phyloP scores from a whole-genome alignment of 2,329 filamentous ascomycete genomes.

The Exophiala mesophila region DNA sequence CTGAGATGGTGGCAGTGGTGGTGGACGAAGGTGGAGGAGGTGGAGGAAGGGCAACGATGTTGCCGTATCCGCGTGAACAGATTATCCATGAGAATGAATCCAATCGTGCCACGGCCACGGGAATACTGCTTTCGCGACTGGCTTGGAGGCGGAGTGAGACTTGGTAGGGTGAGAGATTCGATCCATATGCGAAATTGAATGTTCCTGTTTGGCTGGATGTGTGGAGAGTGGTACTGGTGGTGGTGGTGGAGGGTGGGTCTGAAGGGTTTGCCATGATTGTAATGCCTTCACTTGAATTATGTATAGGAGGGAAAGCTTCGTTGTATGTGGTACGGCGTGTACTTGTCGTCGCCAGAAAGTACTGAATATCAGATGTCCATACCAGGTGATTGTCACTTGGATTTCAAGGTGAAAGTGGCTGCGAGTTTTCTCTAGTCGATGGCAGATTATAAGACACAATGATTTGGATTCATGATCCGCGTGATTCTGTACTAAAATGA shows the following conservation, averaged over 20 bases:
- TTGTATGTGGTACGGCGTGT: too few species aligned
- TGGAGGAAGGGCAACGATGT: slow-evolving; percentile 30
- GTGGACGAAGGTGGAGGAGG: neutral
- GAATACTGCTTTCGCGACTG: slow-evolving; percentile 33
- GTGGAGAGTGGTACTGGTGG: slow-evolving; percentile 13
- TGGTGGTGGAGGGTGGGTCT: neutral
- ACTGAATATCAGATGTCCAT: too few species aligned
- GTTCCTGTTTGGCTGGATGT: slow-evolving; percentile 20
- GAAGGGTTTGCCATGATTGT: too few species aligned
- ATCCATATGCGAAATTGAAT: slow-evolving; percentile 43
- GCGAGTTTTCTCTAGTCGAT: too few species aligned
- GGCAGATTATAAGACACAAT: too few species aligned
- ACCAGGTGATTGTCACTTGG: too few species aligned
- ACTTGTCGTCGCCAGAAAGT: too few species aligned
- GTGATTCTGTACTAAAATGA: too few species aligned
- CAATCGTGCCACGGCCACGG: slow-evolving; percentile 37
- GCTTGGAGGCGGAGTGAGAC: slow-evolving; percentile 36
- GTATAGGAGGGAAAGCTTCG: too few species aligned
- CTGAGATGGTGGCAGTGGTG: slow-evolving; percentile 7
- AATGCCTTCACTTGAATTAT: too few species aligned
- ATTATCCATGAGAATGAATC: slow-evolving; percentile 40
- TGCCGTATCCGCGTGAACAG: slow-evolving; percentile 39
- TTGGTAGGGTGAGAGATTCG: slow-evolving; percentile 40
- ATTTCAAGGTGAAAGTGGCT: too few species aligned
- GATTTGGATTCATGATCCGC: too few species aligned